Conservation (phyloP, 176 grass and related monocot genomes). For the Avena insularis region DNA sequence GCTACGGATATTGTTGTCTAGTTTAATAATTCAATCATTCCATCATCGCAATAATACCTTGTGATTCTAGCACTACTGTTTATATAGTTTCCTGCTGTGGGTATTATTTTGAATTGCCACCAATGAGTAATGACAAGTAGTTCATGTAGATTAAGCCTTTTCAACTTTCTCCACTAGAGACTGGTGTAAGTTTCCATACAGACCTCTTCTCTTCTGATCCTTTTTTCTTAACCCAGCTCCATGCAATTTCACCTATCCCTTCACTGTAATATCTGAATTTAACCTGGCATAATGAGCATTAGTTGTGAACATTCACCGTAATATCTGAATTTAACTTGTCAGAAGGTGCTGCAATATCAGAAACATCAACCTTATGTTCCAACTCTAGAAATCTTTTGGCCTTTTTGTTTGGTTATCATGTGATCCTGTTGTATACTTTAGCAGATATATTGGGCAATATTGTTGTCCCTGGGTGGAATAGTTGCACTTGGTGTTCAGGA, state of each 20-base stretch:
- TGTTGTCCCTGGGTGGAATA: not conserved
- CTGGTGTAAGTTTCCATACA: not conserved
- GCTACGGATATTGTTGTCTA: slow-evolving; percentile 34
- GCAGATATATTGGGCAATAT: no score
- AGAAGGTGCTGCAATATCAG: not conserved
- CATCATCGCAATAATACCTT: slow-evolving; percentile 36
- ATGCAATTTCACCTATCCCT: not conserved
- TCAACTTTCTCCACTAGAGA: not conserved
- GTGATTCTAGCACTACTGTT: slow-evolving; percentile 39
- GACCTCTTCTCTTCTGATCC: not conserved
- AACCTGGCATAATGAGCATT: not conserved
- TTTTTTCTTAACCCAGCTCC: not conserved
- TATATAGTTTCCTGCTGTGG: not conserved
- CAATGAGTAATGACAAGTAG: not conserved
- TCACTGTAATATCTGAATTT: slow-evolving; percentile 1
- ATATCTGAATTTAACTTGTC: slow-evolving; percentile 5
- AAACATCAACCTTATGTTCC: not conserved
- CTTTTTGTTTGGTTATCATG: not conserved
- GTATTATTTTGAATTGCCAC: not conserved
- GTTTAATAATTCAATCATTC: slow-evolving; percentile 57
- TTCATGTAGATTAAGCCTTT: slow-evolving; percentile 27
- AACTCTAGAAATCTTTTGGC: not conserved
- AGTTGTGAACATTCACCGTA: not conserved
- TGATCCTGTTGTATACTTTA: slow-evolving; percentile 15
- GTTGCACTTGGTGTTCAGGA: not conserved